Evolutionary conservation across 371 early-diverging fungal species (phyloP), one percentile per base, ranked within the genome.

Genomic region (Mortierella sp.): DNA sequence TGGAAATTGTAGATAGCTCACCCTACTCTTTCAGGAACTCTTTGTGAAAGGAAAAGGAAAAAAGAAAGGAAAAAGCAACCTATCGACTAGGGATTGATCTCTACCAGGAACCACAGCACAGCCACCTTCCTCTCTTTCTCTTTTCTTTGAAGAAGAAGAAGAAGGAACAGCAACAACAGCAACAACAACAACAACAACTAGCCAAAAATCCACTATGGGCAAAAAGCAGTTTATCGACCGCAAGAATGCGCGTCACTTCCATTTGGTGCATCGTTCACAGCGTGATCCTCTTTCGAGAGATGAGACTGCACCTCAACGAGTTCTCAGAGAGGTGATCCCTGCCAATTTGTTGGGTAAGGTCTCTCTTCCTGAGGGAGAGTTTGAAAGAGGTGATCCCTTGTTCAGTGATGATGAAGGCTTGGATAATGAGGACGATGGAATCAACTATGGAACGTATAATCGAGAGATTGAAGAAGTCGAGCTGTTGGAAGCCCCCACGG

Each of bases 261-360:
- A 94, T 79, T 87, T 98, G 43, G 95, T 97, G 18, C 96, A 97
- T 82, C 89, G 98, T 76, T 97, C 97, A n/a, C 97, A 96, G 83
- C 87, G 94, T 68, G 98, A 98, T 86, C 96, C 97, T 37, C 86
- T 92, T 58, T 90, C 95, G 58, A 92, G 93, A 30, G 96, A 96
- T 75, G 86, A 90, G 23, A 91, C 90, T 16, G 90, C 94, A 7
- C 88, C 94, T 2, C 87, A 88, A 61, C 89, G 90, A 64, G 97
- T 98, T n/a, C 85, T 98, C 37, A 89, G 91, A 56, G 93, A 94
- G 63, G 86, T 94, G 7, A 81, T 91, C 57, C 91, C 93, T 25
- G 64, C 83, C 65, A 94, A 95, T 79, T 67, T 91, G 45, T 62
- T 89, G 7, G 80, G 80, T 21, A 91, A 91, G 83, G 91, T 71